Evolutionary conservation across 2,329 filamentous ascomycete genomes (phyloP).

Genomic region (Tolypocladium inflatum): DNA sequence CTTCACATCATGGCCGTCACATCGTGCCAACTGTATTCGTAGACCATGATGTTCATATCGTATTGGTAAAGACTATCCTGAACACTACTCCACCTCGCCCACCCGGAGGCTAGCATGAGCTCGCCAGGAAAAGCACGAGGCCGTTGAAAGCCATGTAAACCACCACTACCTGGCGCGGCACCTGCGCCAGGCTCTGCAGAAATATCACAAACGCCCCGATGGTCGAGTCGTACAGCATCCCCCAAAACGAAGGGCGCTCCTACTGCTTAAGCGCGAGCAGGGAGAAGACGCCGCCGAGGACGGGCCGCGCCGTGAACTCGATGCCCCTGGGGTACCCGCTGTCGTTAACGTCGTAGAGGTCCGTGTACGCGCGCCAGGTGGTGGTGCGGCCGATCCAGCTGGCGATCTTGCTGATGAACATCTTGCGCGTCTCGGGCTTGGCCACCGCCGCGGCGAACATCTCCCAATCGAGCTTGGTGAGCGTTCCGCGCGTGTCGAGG

Average conservation of each 20-base stretch:
- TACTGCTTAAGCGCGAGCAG: conserved; percentile 50
- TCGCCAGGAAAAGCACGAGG: neutral
- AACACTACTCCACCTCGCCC: neutral
- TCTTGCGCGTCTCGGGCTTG: conserved; percentile 44
- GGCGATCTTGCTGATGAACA: conserved; percentile 61
- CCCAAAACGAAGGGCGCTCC: neutral
- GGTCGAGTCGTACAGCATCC: neutral
- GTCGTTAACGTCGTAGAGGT: conserved; percentile 64
- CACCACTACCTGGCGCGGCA: neutral
- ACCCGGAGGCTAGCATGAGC: neutral
- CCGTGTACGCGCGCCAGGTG: conserved; percentile 63
- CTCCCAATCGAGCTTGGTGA: conserved; percentile 84
- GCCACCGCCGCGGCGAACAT: conserved; percentile 75
- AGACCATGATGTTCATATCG: neutral
- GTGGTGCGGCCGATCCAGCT: conserved; percentile 66
- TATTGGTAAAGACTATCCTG: neutral
- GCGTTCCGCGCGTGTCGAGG: conserved; percentile 70
- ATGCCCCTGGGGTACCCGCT: conserved; percentile 53
- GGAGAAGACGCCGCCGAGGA: conserved; percentile 73
- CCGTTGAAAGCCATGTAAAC: neutral
- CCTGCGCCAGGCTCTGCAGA: too few relatives aligned
- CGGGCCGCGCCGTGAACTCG: conserved; percentile 68
- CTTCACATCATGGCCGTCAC: too few relatives aligned
- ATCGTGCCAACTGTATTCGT: neutral
- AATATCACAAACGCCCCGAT: neutral